A percentile compares a stretch with the other conserved stretches of the same genome.
Evolutionary conservation across 2,329 filamentous ascomycete genomes (phyloP).

Genomic region (Colletotrichum gigasporum): DNA sequence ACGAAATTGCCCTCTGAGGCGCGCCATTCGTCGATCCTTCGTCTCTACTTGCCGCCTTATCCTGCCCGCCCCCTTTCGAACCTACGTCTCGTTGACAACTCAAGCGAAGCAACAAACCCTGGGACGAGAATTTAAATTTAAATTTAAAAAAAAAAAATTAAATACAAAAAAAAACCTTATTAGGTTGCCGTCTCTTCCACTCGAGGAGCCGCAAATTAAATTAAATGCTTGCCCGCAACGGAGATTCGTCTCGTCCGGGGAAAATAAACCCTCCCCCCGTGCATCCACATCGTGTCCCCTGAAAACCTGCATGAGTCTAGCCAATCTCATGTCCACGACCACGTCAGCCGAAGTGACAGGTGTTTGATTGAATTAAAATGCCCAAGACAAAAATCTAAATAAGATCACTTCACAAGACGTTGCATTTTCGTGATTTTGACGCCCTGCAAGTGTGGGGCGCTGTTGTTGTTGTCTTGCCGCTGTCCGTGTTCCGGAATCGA

Average conservation of each 20-base stretch:
- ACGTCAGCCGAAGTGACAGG: not conserved
- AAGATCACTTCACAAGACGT: too few species aligned
- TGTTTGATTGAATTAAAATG: not conserved
- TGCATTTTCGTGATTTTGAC: too few species aligned
- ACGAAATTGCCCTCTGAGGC: not conserved
- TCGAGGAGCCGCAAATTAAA: too few species aligned
- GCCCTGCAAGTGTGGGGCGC: too few species aligned
- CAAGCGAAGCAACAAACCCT: not conserved
- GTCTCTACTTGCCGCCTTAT: slow-evolving; percentile 23
- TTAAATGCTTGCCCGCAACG: too few species aligned
- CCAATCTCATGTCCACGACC: not conserved
- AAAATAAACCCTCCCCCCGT: not conserved
- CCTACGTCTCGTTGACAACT: not conserved
- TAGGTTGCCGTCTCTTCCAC: too few species aligned
- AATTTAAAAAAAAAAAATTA: too few species aligned
- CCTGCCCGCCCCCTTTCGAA: not conserved
- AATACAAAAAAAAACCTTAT: too few species aligned
- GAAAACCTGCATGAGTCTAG: slow-evolving; percentile 7
- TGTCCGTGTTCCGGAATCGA: too few species aligned
- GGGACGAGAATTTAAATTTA: not conserved
- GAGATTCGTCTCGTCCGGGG: not conserved
- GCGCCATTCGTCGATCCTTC: slow-evolving; percentile 17
- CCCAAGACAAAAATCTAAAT: too few species aligned
- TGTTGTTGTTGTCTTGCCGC: too few species aligned
- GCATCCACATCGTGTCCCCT: not conserved